Base-by-base conservation (phyloP, 352 stramenopile genomes). In the Globisporangium sylvaticum region DNA sequence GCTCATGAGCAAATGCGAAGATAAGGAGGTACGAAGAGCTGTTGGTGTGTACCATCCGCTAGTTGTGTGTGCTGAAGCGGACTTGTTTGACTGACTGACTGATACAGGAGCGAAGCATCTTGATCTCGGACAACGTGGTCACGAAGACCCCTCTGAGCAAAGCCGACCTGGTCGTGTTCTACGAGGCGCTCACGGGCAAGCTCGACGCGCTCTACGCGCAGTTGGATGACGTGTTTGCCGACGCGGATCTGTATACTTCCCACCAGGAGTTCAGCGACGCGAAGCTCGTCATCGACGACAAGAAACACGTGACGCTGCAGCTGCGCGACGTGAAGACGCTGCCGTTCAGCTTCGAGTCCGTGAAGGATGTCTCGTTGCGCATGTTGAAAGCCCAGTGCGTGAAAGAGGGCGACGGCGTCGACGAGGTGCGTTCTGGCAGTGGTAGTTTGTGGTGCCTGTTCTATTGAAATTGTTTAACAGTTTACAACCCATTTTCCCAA, bases 171-270 rank as follows among this genome's bases (percentile, higher is more conserved):
- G 34, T 39, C 9, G 34, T 39, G 34, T 39, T 39, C 34, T 39
- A 39, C 29, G 53, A 65, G 20, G 15, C 44, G 39, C 27, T 48
- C 18, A 32, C 31, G n/a, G 62, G 25, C 5, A 62, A 67, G 27
- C 10, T 68, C 15, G 44, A 64, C 39, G 37, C 63, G 56, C 46
- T 62, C 39, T 68, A 68, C 46, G 20, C 63, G 27, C 54, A 63
- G 20, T 22, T 62, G 31, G 55, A 64, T 31, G 18, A 58, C 6
- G 39, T 64, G 14, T 58, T 62, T 24, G 63, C 39, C n/a, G 37
- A 44, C 6, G 37, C 37, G 14, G 14, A 20, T 3, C 14, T 42
- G 9, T 10, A 42, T 15, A 42, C 34, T 10, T 42, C 34, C 9
- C 34, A 42, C 9, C 34, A 42, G 12, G 37, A 44, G 4, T 44